Conservation (phyloP, 2,329 filamentous ascomycete genomes). For the Penicillium polonicum region DNA sequence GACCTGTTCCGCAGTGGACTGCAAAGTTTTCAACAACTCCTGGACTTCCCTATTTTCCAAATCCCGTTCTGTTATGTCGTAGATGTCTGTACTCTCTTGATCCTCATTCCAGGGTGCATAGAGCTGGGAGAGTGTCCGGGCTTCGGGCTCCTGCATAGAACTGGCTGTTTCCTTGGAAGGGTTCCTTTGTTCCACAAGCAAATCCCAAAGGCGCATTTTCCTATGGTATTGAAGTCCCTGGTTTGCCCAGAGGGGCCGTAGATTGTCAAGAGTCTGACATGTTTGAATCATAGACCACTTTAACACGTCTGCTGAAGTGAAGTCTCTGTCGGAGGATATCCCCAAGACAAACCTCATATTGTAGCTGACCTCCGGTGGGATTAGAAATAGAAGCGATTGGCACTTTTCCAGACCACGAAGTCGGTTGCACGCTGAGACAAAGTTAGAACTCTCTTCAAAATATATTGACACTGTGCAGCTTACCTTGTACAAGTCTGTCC, state of each 20-base stretch:
- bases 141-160: conserved; percentile 3
- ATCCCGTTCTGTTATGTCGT: not conserved
- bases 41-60: not conserved
- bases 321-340: not conserved
- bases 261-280: not conserved
- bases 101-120: conserved; percentile 10
- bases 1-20: conserved; percentile 39
- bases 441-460: not conserved
- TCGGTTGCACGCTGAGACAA: not conserved
- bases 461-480: not conserved
- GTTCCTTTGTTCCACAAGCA: not conserved
- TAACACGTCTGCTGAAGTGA: not conserved
- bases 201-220: not conserved
- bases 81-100: not conserved
- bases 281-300: not conserved
- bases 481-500: not conserved
- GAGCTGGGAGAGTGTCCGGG: conserved; percentile 3
- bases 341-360: not conserved
- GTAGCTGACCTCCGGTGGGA: not conserved
- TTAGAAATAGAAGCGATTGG: not conserved
- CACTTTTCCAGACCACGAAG: not conserved
- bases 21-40: conserved; percentile 4
- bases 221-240: not conserved
- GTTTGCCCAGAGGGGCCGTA: not conserved
- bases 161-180: not conserved